Base-by-base conservation (phyloP, 768 basidiomycete species). In the Scleroderma bovista region DNA sequence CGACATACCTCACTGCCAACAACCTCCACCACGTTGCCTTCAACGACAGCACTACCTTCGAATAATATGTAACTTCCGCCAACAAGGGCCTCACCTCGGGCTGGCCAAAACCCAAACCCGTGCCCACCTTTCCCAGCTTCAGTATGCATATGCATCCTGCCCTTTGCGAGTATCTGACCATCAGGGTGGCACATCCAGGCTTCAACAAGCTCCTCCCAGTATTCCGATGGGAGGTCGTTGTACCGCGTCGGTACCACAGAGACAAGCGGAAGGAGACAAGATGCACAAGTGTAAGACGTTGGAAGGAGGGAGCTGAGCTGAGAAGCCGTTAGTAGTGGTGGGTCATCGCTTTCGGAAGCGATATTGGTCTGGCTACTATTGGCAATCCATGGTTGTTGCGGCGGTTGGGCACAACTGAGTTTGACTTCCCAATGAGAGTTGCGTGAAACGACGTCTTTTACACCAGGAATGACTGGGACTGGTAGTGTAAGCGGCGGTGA, bases 151-250 rank as follows among this genome's bases (percentile, higher is more conserved):
- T 52, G 44, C 69, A 72, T 54, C 2, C 75, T 72, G 54, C 77
- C 77, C 53, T 78, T 74, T 45, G 78, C 68, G 44, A 97, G 72
- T 38, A 79, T 83, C 70, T 95, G 93, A 31, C 55, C 63, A 60
- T 96, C 93, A 9, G 83, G 67, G 66, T 97, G 95, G 60, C 95
- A 98, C 88, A 98, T 93, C 95, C 95, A 98, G 7, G 93, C 87
- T 54, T 97, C 95, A 17, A 98, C 81, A 15, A 98, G 82, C 65
- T 98, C 95, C 54, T 92, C 86, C 95, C 95, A 98, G 59, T 98
- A 87, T 62, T 97, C 94, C 4, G 90, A 93, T 3, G 95, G 95
- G 12, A 98, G 72, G 62, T 96, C 93, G 34, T 84, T 80, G 66
- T 88, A 98, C 40, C 67, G 71, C 17, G 80, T 63, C 37, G 67